These are phyloP conservation scores for Xylariaceae sp. DNA, from an alignment of 2,329 filamentous ascomycete species.

Conservation along the genomic window DNA sequence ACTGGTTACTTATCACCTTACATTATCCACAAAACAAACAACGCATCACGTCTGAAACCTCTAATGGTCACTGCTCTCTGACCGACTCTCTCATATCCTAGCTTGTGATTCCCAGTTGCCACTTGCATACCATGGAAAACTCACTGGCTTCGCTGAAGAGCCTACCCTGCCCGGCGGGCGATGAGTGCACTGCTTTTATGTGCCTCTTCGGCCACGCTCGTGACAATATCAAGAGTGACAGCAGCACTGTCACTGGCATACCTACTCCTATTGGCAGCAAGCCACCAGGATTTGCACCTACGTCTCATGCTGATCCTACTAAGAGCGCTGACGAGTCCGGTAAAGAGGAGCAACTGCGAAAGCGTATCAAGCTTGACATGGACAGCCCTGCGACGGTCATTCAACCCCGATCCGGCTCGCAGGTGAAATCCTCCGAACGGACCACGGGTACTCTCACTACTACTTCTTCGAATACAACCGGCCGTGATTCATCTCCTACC, in stretches of 20 bases:
- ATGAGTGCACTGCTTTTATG: slow-evolving; percentile 44
- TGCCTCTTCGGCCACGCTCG: slow-evolving; percentile 46
- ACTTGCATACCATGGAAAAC: slow-evolving; percentile 23
- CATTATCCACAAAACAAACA: background rate
- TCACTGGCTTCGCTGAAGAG: slow-evolving; percentile 39
- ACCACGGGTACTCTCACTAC: background rate
- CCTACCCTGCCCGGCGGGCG: slow-evolving; percentile 47
- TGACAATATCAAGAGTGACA: slow-evolving; percentile 27
- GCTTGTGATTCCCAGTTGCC: background rate
- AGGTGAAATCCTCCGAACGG: slow-evolving; percentile 8
- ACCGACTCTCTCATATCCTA: background rate
- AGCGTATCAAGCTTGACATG: slow-evolving; percentile 26
- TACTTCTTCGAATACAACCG: slow-evolving; percentile 2
- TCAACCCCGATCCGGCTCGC: background rate
- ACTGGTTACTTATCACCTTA: background rate
- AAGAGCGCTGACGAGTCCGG: slow-evolving; percentile 5
- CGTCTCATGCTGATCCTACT: slow-evolving; percentile 3
- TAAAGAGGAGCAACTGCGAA: slow-evolving; percentile 23
- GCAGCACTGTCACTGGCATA: slow-evolving; percentile 11
- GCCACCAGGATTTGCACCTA: background rate
- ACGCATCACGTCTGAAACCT: background rate
- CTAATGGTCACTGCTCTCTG: background rate
- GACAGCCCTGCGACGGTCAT: slow-evolving; percentile 4
- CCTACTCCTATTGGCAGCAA: background rate
- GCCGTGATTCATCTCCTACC: background rate